A percentile compares a stretch with the other conserved stretches of the same genome.
Conservation (phyloP, 2,329 filamentous ascomycete genomes). For the Monilinia fructigena region DNA sequence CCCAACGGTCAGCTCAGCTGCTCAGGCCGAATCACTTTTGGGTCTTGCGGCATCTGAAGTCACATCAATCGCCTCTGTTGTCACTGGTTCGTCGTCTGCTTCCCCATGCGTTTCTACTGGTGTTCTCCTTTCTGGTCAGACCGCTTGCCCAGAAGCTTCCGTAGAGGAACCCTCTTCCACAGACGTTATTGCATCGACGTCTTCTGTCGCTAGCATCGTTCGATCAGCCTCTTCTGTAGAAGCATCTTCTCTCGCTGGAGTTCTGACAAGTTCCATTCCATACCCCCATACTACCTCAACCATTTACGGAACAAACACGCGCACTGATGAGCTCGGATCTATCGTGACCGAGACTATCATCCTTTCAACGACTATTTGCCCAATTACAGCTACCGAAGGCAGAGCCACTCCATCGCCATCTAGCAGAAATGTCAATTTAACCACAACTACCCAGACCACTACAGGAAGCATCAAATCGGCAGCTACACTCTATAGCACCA, state of each 20-base stretch:
- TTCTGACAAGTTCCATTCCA: neutral
- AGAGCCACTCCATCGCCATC: neutral
- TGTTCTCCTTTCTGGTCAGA: constrained; percentile 14
- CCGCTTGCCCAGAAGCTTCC: neutral
- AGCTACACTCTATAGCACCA: constrained; percentile 14
- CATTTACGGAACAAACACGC: constrained; percentile 15
- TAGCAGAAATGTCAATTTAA: neutral
- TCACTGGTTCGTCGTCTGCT: neutral
- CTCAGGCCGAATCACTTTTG: constrained; percentile 4
- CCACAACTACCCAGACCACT: neutral
- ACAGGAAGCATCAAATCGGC: neutral
- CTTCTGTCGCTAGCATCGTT: neutral
- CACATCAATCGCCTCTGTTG: constrained; percentile 1
- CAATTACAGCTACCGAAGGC: constrained; percentile 9
- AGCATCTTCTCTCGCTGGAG: neutral
- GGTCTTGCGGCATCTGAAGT: neutral
- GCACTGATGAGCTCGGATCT: constrained; percentile 17
- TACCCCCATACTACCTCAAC: constrained; percentile 5
- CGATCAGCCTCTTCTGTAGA: neutral
- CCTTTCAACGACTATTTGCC: constrained; percentile 19
- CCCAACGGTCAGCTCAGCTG: neutral
- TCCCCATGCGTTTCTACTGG: constrained; percentile 3
- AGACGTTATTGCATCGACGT: neutral
- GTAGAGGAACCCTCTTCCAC: neutral
- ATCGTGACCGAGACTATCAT: constrained; percentile 20